These are phyloP conservation scores for Pythium sukuiense DNA, from an alignment of 352 stramenopile species.

Conservation along the genomic window DNA sequence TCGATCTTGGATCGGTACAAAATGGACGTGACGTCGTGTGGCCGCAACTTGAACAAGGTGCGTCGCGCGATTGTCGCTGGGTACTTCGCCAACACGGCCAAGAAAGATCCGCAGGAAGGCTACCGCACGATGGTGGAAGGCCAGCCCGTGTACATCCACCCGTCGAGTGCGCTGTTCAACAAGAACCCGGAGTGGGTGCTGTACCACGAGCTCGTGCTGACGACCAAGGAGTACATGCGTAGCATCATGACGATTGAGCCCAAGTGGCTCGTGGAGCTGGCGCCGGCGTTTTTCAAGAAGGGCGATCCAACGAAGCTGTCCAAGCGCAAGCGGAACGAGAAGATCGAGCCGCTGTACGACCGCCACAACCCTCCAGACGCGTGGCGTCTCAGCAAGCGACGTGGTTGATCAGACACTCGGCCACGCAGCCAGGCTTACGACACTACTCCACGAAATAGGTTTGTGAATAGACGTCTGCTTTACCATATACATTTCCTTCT, in stretches of 20 bases:
- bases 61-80: conserved; percentile 97
- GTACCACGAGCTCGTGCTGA: conserved; percentile 98
- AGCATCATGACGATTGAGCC: conserved; percentile 99
- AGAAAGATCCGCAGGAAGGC: conserved; percentile 99
- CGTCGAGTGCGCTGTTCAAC: conserved; percentile 97
- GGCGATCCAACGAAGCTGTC: conserved; percentile 97
- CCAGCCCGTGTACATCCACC: conserved; percentile 99
- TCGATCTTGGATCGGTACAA: conserved; percentile 99
- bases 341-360: conserved; percentile 99
- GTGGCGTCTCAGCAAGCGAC: conserved; percentile 96
- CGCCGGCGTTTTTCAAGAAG: conserved; percentile 95
- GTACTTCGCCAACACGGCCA: conserved; percentile 99
- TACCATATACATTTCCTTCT: conserved; percentile 6
- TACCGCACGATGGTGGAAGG: conserved; percentile 98
- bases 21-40: conserved; percentile 96
- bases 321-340: conserved; percentile 98
- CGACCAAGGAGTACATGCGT: conserved; percentile 99
- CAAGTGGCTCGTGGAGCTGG: conserved; percentile 99
- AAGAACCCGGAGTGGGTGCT: conserved; percentile 98
- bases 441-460: background rate
- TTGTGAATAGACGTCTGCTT: conserved; percentile 8
- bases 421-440: no score
- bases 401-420: conserved; percentile 59
- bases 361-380: conserved; percentile 97
- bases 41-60: conserved; percentile 97